Conservation (phyloP, 371 early-diverging fungal genomes). For the Mucor indicus region DNA sequence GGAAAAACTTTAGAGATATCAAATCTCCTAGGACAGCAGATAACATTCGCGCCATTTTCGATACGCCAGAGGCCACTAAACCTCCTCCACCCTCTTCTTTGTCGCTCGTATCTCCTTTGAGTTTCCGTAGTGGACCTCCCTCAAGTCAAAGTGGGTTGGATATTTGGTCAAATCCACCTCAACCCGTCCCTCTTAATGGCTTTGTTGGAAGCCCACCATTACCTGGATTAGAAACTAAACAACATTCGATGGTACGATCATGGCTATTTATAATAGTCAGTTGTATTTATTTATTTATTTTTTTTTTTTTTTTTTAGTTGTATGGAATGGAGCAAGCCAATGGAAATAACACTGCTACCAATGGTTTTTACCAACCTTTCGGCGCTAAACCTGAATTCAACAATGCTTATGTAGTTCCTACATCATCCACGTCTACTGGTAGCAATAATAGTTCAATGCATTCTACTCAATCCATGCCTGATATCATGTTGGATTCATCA, state of each 20-base stretch:
- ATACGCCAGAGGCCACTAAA: conserved; percentile 18
- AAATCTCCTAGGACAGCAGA: conserved; percentile 34
- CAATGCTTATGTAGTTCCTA: conserved; percentile 34
- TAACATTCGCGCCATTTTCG: conserved; percentile 44
- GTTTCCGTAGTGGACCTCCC: conserved; percentile 16
- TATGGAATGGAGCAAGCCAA: conserved; percentile 5
- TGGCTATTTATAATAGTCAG: too few species aligned
- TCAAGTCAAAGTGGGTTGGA: conserved; percentile 12
- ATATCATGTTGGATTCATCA: conserved; percentile 21
- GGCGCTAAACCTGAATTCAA: conserved; percentile 23
- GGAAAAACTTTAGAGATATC: conserved; percentile 43
- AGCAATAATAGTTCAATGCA: conserved; percentile 42
- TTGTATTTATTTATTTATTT: too few species aligned
- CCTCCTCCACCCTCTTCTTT: conserved; percentile 11
- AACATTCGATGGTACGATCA: conserved; percentile 21
- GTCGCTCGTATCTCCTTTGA: conserved; percentile 15
- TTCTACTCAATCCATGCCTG: conserved; percentile 32
- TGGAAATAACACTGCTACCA: conserved; percentile 8
- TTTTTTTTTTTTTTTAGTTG: background rate
- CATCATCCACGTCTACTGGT: conserved; percentile 40
- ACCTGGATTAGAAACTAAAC: conserved; percentile 17
- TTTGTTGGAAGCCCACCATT: conserved; percentile 22
- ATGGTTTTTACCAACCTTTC: conserved; percentile 24
- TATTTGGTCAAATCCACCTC: conserved; percentile 24
- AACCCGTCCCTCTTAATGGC: conserved; percentile 14